phyloP scores from a whole-genome alignment of 2,329 filamentous ascomycete genomes.

The Ceratocystis alfenasii region DNA sequence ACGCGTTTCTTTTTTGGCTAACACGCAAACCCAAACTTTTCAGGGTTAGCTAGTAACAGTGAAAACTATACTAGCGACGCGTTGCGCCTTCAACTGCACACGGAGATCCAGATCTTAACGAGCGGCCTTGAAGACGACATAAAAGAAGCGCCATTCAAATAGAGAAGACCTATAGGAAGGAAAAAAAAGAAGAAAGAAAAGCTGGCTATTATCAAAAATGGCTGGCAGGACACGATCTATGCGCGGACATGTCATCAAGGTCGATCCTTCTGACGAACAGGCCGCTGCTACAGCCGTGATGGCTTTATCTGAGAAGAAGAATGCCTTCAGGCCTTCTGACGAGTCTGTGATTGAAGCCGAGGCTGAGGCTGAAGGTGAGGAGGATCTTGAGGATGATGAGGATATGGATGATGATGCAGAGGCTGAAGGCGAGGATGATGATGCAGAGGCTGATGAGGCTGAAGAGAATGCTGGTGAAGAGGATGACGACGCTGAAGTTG shows the following conservation, averaged over 20 bases:
- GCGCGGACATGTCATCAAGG: slow-evolving; percentile 13
- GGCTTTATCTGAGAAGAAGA: slow-evolving; percentile 20
- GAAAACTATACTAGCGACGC: too few species aligned
- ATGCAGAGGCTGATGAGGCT: slow-evolving; percentile 9
- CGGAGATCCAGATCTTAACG: too few species aligned
- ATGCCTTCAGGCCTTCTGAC: background rate
- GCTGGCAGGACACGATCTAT: slow-evolving; percentile 21
- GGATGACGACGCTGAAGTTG: background rate
- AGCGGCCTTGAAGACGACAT: background rate
- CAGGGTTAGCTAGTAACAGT: background rate
- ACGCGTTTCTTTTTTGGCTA: slow-evolving; percentile 19
- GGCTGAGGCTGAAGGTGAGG: background rate
- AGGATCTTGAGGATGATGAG: slow-evolving; percentile 12
- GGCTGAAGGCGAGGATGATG: slow-evolving; percentile 14
- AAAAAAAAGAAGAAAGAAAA: background rate
- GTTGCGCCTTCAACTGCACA: too few species aligned
- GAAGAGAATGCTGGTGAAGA: slow-evolving; percentile 12
- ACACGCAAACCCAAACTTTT: slow-evolving; percentile 1
- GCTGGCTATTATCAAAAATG: slow-evolving; percentile 3
- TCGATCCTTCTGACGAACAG: slow-evolving; percentile 19
- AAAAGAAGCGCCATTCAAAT: background rate
- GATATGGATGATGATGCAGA: slow-evolving; percentile 7
- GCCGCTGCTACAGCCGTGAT: slow-evolving; percentile 21
- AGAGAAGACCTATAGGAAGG: background rate
- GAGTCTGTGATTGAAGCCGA: background rate